Evolutionary conservation across 192 early-diverging fungal genomes (phyloP), one percentile per base, ranked within the genome.

Genomic region (Chytriomyces confervae): DNA sequence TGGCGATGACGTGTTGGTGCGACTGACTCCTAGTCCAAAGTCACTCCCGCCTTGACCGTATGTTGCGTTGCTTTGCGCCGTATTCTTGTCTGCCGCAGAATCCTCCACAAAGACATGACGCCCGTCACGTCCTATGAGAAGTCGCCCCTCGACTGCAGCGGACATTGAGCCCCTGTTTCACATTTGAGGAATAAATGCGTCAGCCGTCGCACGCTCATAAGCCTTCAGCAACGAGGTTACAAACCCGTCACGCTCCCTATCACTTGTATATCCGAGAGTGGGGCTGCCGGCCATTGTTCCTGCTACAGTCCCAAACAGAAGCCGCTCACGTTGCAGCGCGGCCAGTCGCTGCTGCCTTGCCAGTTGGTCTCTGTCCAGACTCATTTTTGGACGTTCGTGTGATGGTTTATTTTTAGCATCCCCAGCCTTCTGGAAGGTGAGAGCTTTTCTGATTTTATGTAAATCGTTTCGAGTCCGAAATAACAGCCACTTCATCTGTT

Each of bases 31-130:
- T 36, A 2, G 36, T 36, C 36, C 36, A 36, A 36, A 36, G 36
- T 36, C 36, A 36, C 36, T 36, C 36, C 36, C 36, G 36, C 36
- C 36, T 36, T 36, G 36, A 36, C 36, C 36, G 36, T 36, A 36
- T 36, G 36, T 36, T 36, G 36, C 36, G 36, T 36, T 36, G 36
- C 36, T 36, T 36, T 36, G 36, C 36, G 36, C 36, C 36, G 36
- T 36, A 1, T 36, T 36, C 36, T 36, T 36, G 36, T 36, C 36
- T 27, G 24, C 24, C 53, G 53, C 8, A 46, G 36, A 16, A 16
- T 68, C 66, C 45, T 74, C 72, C 10, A 74, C 72, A 74, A 74
- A 74, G 18, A 74, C 72, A 49, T 74, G 72, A 9, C 72, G 72
- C 5, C 72, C 72, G 72, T 74, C 72, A 7, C 62, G 57, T 16